Evolutionary conservation across 73 alveolate genomes (phyloP), one percentile per base, ranked within the genome.

Genomic region (Paramecium primaurelia): DNA sequence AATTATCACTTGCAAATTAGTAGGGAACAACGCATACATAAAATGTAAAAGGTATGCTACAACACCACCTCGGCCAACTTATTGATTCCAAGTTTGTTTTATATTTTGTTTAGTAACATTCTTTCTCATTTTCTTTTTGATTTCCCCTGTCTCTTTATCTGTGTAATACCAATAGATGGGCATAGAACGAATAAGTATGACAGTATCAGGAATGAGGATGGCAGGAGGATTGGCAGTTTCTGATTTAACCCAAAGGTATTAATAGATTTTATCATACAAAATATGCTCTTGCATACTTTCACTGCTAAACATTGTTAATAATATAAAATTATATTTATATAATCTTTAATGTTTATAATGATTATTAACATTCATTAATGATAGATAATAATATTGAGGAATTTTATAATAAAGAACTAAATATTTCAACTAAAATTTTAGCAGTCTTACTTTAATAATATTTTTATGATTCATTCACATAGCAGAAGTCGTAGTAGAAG

Each of bases 141-240:
- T 75, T 75, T 75, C 88, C 4, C 88, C 88, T 2, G 88, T 38
- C 18, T 75, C 88, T 42, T 75, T 75, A 20, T 75, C 88, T 4
- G 88, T 75, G 42, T 75, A 75, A 42, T 75, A 75, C 88, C 69
- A 75, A 20, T 75, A 75, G 38, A 75, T 34, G 5, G 88, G 88
- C 88, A 75, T 75, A n/a, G 86, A 75, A 30, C 69, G 38, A 38
- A 75, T 75, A 10, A 75, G 20, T 7, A 75, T 75, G 30, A 75
- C 88, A 30, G 88, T 75, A 36, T 75, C 88, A 36, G 88, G 88
- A 10, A 75, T 75, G 8, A 75, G 60, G 16, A 75, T 75, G 30
- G 88, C 88, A 36, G 88, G 88, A 75, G 88, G 88, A 22, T 75
- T 75, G 58, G 88, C 58, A 12, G 88, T 75, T 42, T 75, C 88